These are phyloP conservation scores for Cordyceps javanica DNA, from an alignment of 2,329 filamentous ascomycete genomes.

Conservation along the genomic window DNA sequence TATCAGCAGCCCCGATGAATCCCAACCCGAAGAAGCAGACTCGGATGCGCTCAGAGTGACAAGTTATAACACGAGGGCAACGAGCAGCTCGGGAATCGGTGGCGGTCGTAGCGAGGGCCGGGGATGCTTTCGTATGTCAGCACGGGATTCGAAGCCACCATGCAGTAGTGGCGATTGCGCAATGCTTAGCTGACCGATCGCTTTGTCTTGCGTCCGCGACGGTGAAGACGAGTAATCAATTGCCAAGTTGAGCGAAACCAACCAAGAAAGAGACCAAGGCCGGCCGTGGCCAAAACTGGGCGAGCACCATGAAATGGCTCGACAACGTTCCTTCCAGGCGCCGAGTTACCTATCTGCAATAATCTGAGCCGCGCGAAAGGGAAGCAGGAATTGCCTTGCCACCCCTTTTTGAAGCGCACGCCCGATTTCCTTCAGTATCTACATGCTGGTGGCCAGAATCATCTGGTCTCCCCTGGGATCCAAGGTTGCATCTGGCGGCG, in stretches of 20 bases:
- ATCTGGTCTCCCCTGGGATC: background rate
- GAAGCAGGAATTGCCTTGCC: no score
- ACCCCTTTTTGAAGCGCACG: background rate
- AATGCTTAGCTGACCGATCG: background rate
- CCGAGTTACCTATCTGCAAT: no score
- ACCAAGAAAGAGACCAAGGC: background rate
- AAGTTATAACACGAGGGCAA: background rate
- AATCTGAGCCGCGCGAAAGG: no score
- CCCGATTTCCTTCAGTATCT: no score
- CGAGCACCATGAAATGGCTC: no score
- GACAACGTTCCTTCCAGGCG: no score
- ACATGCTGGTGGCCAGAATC: background rate
- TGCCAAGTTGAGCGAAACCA: background rate
- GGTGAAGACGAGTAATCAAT: background rate
- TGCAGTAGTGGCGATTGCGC: constrained; percentile 4
- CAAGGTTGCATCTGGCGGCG: background rate
- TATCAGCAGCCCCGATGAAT: no score
- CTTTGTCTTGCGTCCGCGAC: background rate
- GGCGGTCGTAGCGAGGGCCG: background rate
- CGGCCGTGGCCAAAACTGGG: no score
- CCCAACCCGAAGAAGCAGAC: no score
- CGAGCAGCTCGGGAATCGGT: background rate
- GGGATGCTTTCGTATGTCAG: background rate
- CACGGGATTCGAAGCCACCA: background rate
- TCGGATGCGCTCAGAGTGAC: no score